Evolutionary conservation across 169 alveolate genomes (phyloP), one percentile per base, ranked within the genome.

Genomic region (Cryptosporidium baileyi): DNA sequence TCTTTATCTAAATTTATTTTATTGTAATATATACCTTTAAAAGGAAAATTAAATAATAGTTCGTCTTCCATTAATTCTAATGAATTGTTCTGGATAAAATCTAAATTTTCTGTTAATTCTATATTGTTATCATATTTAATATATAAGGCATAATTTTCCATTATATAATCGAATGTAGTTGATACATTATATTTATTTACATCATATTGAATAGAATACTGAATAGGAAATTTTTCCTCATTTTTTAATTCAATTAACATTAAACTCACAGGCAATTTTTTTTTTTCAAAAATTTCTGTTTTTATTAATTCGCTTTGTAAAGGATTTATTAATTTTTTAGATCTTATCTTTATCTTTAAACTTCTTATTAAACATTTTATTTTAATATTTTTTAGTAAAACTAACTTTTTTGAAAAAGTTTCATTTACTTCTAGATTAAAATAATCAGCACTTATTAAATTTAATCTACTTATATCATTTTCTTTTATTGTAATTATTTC

Each of bases 41-140:
- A 54, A 22, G 85, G 85, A 30, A 74, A 74, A 28, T 74, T 74
- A 38, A 74, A 74, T 11, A 60, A 22, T 44, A 74, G 54, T 19
- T 74, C n/a, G 26, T 74, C 85, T 8, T 47, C 9, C 15, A 47
- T 47, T 47, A 47, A 8, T 32, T 2, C 43, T 52, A 17, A 41
- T 11, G 45, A 17, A 19, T 40, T 61, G 52, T 38, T 38, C 30
- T 47, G 7, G 41, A 41, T 38, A 63, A 63, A 13, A n/a, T n/a
- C n/a, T n/a, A n/a, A n/a, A n/a, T n/a, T n/a, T 38, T 44, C 61
- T 40, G 11, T 13, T 40, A 22, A 19, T 38, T 44, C 52, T 19
- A 28, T n/a, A 3, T 57, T 8, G 43, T 13, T 2, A 28, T 5
- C 34, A 57, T 74, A 57, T 1, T 52, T 34, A 26, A 57, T n/a